Evolutionary conservation across 176 grass and related monocot species (phyloP), one percentile per base, ranked within the genome.

Genomic region (Oryza longistaminata): DNA sequence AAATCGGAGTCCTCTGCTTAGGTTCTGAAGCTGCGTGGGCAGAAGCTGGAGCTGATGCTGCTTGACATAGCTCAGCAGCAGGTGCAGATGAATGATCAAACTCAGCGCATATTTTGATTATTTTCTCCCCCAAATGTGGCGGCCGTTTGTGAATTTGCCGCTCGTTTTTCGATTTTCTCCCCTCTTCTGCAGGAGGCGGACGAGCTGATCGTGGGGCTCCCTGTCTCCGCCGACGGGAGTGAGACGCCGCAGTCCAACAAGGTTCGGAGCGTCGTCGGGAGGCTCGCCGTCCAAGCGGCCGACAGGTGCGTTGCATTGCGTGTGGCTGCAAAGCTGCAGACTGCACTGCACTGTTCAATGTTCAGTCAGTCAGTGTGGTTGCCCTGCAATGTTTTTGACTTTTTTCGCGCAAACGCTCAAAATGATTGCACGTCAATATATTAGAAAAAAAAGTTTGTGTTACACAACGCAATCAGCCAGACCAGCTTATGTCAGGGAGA

Each of bases 191-290:
- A 90, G 83, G 88, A 90, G 58, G 88, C 73, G 13, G 88, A 67
- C 79, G 88, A 90, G 73, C 67, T 97, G 9, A 95, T 95, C 60
- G 49, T 97, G 55, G 95, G 95, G 13, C 88, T 95, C 50, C 93
- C 95, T 3, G 77, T 85, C 69, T 93, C 91, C 26, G 74, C 73
- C 9, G 83, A 92, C 22, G 91, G 91, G 11, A 80, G 83, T 13
- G 93, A 95, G 81, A 98, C 95, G 22, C 64, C 76, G 29, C 93
- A 98, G 83, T 93, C 95, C 10, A 90, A 86, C 83, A 95, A 98
- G 66, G 93, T 98, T 44, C 87, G 95, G 37, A 88, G 85, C 82
- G 43, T 98, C 74, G 93, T 82, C 16, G 90, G 93, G 34, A 92
- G 91, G 74, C 66, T 98, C 65, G 89, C 95, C 25, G 89, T 92